These are phyloP conservation scores for Dryas integrifolia DNA, from an alignment of 331 rosid species.

Conservation along the genomic window DNA sequence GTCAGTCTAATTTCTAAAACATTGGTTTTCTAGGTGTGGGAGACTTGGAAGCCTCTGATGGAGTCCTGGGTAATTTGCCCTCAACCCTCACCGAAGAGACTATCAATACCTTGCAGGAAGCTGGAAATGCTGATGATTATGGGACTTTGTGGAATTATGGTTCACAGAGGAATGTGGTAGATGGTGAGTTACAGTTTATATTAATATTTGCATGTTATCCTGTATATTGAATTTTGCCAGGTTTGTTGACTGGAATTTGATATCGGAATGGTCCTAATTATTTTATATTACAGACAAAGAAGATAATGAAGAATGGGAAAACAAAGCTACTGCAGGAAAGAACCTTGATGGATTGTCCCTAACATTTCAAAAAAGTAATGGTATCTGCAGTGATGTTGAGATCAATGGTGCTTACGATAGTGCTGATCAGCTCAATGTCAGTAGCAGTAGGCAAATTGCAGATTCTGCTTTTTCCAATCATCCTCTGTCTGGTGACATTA, in stretches of 20 bases:
- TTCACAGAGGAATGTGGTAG: constrained; percentile 23
- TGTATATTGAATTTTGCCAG: background rate
- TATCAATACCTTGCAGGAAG: constrained; percentile 14
- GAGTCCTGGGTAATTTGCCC: constrained; percentile 28
- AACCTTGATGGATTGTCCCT: constrained; percentile 20
- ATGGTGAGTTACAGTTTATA: constrained; percentile 32
- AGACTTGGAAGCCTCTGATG: constrained; percentile 35
- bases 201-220: background rate
- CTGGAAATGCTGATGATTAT: constrained; percentile 27
- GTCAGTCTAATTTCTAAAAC: constrained; percentile 7
- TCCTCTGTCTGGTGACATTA: constrained; percentile 26
- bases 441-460: constrained; percentile 21
- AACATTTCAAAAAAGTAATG: constrained; percentile 29
- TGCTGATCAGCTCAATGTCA: constrained; percentile 23
- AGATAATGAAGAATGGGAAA: constrained; percentile 23
- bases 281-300: constrained; percentile 29
- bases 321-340: constrained; percentile 6
- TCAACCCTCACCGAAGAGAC: constrained; percentile 23
- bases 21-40: constrained; percentile 29
- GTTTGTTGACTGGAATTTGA: background rate
- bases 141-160: constrained; percentile 29
- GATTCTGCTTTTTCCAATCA: constrained; percentile 21
- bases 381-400: constrained; percentile 22
- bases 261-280: constrained; percentile 4
- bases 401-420: constrained; percentile 26